phyloP scores from a whole-genome alignment of 1,284 basidiomycete species.

The Wallemia ichthyophaga region DNA sequence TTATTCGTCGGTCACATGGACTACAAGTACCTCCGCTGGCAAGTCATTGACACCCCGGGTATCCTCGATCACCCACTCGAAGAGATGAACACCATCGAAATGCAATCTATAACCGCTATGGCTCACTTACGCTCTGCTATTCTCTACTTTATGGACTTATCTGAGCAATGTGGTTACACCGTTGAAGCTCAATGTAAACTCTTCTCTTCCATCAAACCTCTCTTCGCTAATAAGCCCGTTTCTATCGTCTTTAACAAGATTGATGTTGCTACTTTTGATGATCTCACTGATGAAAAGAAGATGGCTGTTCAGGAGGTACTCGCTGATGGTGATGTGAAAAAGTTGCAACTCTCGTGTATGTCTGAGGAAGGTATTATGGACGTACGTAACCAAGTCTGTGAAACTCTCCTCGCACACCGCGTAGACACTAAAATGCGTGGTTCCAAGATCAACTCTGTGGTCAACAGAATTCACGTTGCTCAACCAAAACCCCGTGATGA shows the following conservation, averaged over 20 bases:
- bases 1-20: conserved; percentile 88
- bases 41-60: conserved; percentile 85
- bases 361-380: conserved; percentile 88
- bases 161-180: conserved; percentile 82
- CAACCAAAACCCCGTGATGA: conserved; percentile 64
- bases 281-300: conserved; percentile 40
- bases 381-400: conserved; percentile 71
- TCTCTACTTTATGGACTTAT: conserved; percentile 88
- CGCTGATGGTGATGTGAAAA: conserved; percentile 33
- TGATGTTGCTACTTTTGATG: conserved; percentile 56
- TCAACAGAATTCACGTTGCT: conserved; percentile 79
- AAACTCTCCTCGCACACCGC: conserved; percentile 64
- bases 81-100: conserved; percentile 98
- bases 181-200: conserved; percentile 90
- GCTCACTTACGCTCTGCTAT: conserved; percentile 74
- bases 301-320: conserved; percentile 61
- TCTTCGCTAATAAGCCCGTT: conserved; percentile 71
- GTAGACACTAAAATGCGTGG: conserved; percentile 78
- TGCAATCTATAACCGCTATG: conserved; percentile 89
- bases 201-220: conserved; percentile 88
- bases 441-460: conserved; percentile 63
- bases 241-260: conserved; percentile 87
- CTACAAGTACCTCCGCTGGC: conserved; percentile 91
- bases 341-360: conserved; percentile 61
- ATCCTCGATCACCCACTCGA: conserved; percentile 77